phyloP scores from a whole-genome alignment of 164 flowering plant genomes.

The Magnolia kwangsiensis region DNA sequence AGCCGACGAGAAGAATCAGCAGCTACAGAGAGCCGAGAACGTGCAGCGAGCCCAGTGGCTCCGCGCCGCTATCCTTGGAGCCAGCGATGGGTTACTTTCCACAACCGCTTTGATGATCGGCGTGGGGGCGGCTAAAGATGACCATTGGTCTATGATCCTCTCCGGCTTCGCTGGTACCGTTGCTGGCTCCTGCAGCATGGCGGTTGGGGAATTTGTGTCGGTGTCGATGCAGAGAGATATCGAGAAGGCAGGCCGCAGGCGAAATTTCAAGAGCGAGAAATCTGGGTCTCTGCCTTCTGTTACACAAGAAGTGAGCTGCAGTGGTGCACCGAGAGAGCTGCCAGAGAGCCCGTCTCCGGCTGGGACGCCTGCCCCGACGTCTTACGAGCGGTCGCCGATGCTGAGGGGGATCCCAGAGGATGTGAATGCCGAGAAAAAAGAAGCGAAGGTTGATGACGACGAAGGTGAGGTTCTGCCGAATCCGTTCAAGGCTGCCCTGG shows the following conservation, averaged over 20 bases:
- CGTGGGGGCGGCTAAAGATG: constrained; percentile 43
- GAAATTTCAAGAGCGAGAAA: background rate
- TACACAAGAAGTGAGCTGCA: background rate
- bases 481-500: constrained; percentile 47
- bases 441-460: background rate
- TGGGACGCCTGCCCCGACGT: background rate
- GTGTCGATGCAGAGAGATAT: constrained; percentile 61
- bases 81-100: constrained; percentile 58
- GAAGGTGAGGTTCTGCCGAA: constrained; percentile 25
- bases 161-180: constrained; percentile 68
- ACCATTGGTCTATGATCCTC: constrained; percentile 36
- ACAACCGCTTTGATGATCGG: constrained; percentile 63
- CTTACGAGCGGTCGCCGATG: constrained; percentile 25
- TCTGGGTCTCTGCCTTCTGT: background rate
- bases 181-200: constrained; percentile 73
- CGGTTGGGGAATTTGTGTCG: constrained; percentile 63
- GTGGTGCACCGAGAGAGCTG: background rate
- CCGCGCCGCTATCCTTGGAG: constrained; percentile 60
- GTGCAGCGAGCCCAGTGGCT: constrained; percentile 59
- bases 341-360: background rate
- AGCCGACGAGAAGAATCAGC: background rate
- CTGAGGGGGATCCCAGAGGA: constrained; percentile 17
- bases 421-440: background rate
- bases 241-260: constrained; percentile 15
- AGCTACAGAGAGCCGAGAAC: background rate